phyloP scores from a whole-genome alignment of 129 eudicot genomes.

The Flaveria linearis region DNA sequence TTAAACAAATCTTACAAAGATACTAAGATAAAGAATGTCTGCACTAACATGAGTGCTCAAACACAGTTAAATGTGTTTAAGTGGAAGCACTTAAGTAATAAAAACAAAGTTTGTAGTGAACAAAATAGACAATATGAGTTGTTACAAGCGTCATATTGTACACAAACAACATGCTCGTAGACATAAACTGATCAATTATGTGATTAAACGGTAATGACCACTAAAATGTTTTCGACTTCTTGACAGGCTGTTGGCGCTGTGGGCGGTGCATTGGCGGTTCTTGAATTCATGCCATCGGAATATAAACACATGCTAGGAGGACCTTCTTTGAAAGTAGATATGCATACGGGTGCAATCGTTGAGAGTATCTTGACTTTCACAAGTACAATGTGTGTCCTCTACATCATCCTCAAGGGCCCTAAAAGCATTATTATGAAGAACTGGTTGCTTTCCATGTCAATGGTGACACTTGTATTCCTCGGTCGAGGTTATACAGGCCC shows the following conservation, averaged over 20 bases:
- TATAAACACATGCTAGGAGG: constrained; percentile 77
- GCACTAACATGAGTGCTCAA: no score
- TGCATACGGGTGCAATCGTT: constrained; percentile 77
- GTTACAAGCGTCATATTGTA: not conserved
- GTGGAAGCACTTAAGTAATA: no score
- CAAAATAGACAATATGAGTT: no score
- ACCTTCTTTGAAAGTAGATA: constrained; percentile 69
- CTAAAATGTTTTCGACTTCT: not conserved
- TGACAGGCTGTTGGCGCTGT: constrained; percentile 75
- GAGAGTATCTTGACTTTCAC: constrained; percentile 68
- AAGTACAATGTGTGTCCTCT: constrained; percentile 55
- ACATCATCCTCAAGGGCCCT: constrained; percentile 60
- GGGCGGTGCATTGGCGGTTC: constrained; percentile 61
- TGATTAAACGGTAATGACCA: not conserved
- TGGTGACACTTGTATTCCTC: constrained; percentile 51
- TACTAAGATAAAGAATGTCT: no score
- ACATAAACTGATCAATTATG: not conserved
- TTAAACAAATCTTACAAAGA: no score
- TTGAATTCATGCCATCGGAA: constrained; percentile 63
- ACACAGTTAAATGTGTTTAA: no score
- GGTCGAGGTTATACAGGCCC: constrained; percentile 60
- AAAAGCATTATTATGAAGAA: constrained; percentile 58
- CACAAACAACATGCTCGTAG: not conserved
- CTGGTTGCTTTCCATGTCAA: constrained; percentile 65
- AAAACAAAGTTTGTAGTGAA: no score